phyloP scores from a whole-genome alignment of 495 filamentous ascomycete species.

The Daldinia decipiens region DNA sequence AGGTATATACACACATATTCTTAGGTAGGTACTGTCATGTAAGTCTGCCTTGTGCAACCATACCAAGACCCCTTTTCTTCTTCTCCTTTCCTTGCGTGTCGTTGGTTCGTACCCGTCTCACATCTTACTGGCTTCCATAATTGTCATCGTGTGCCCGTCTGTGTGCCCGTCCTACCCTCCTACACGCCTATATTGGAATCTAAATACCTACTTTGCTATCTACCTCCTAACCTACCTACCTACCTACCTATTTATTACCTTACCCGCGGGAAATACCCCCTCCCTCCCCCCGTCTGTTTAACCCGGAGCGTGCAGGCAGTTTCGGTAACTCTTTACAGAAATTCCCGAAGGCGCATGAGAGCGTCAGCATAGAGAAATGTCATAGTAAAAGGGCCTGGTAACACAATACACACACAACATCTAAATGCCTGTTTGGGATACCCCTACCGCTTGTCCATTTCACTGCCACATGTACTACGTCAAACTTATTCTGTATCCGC shows the following conservation, averaged over 20 bases:
- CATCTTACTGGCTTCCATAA: neutral
- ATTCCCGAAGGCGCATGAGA: slow-evolving; percentile 7
- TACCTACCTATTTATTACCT: slow-evolving; percentile 18
- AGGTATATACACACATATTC: neutral
- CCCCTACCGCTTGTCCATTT: neutral
- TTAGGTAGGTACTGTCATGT: slow-evolving; percentile 4
- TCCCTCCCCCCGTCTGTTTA: slow-evolving; percentile 17
- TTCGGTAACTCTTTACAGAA: slow-evolving; percentile 32
- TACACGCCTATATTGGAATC: slow-evolving; percentile 1
- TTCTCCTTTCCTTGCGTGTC: neutral
- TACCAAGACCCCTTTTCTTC: neutral
- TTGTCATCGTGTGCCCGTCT: neutral
- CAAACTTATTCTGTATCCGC: neutral
- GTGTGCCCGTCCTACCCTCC: neutral
- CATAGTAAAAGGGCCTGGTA: neutral
- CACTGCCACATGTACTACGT: slow-evolving; percentile 1
- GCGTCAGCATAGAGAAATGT: neutral
- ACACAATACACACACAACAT: slow-evolving; percentile 1
- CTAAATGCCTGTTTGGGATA: slow-evolving; percentile 1
- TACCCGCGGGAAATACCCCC: slow-evolving; percentile 7
- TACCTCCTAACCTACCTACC: slow-evolving; percentile 2
- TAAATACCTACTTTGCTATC: slow-evolving; percentile 12
- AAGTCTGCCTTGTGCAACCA: slow-evolving; percentile 27
- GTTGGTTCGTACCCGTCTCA: slow-evolving; percentile 8
- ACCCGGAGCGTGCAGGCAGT: slow-evolving; percentile 11